Base-by-base conservation (phyloP, 305 asterid genomes). In the Fraxinus nigra region DNA sequence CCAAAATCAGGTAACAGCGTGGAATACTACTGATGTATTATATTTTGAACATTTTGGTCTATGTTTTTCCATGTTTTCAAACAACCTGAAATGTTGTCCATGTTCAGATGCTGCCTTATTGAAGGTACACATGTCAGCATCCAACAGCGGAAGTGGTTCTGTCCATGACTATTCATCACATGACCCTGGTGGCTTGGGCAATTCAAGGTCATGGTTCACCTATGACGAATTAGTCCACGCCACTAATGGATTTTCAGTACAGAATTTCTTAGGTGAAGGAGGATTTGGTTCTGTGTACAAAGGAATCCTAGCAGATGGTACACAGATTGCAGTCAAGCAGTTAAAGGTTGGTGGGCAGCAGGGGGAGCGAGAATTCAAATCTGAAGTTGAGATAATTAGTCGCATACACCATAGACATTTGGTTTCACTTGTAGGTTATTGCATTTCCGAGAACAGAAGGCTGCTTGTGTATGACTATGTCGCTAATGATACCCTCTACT, bases 341-440 rank as follows among this genome's bases (percentile, higher is more conserved):
- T 87, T 95, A 54, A 87, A 90, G 85, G 84, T 82, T 59, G 95
- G 94, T 78, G 98, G 97, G 51, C 91, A 96, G 13, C 98, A 95
- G 83, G 98, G 98, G 78, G 99, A 95, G 82, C 87, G 98, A 81
- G 99, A 95, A 81, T 95, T 95, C 85, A 89, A 89, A 89, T 87
- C 97, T 13, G 99, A 95, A 91, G 99, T 94, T 4, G 99, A 95
- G 89, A 95, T 88, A 78, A 95, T 95, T 77, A 87, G 97, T 70
- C 97, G 99, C 43, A 80, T 95, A 87, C 98, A 95, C 86, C 99
- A 95, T 85, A 93, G 98, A 43, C 98, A 95, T 90, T 89, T 95
- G 92, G 99, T 95, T 78, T 90, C 98, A 65, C 94, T 94, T 34
- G 97, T 93, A 65, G 99, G 97, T 67, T 94, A 91, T 81, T 95